Evolutionary conservation across 2,329 filamentous ascomycete genomes (phyloP), one percentile per base, ranked within the genome.

Genomic region (Penicillium sp.): DNA sequence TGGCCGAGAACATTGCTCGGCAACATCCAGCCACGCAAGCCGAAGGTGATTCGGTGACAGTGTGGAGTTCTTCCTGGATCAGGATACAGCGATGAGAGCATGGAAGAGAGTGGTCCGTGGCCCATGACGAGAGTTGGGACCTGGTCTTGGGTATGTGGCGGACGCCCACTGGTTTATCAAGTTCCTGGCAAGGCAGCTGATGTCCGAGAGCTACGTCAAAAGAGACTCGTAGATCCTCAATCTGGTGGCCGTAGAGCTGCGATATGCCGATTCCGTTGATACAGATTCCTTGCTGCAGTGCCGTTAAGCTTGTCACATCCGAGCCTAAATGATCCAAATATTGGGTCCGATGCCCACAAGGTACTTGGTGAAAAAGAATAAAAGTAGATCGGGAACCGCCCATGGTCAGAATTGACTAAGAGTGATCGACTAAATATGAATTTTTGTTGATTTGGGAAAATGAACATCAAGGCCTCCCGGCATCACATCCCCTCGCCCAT

Each of bases 271-370:
- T 7, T 35, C 13, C 13, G n/a, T 45, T 52, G 51, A 46, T 24
- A 27, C 43, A 10, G 39, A 51, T 21, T 33, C 33, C 27, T 31
- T 24, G 50, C 29, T 48, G 50, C 24, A 58, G 26, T 48, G 39
- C 21, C 47, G 37, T 53, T 58, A 55, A 54, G 60, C 58, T 55
- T 52, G 54, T 48, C 41, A 49, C 43, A 19, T 35, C 53, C 41
- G 53, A 65, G 54, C 47, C 48, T 43, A 57, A 59, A 47, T 24
- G 48, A 45, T 35, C 59, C 51, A 33, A 61, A 49, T 16, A 52
- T 53, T 56, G 51, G 61, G 55, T 57, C 55, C 45, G 56, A 58
- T 65, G 55, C 63, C 59, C 61, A 51, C 63, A 66, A 66, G 63
- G 63, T 66, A 61, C 63, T 56, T 62, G 51, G 11, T 8, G 44